Base-by-base conservation (phyloP, 108 stramenopile species). In the Aurantiochytrium sp. region DNA sequence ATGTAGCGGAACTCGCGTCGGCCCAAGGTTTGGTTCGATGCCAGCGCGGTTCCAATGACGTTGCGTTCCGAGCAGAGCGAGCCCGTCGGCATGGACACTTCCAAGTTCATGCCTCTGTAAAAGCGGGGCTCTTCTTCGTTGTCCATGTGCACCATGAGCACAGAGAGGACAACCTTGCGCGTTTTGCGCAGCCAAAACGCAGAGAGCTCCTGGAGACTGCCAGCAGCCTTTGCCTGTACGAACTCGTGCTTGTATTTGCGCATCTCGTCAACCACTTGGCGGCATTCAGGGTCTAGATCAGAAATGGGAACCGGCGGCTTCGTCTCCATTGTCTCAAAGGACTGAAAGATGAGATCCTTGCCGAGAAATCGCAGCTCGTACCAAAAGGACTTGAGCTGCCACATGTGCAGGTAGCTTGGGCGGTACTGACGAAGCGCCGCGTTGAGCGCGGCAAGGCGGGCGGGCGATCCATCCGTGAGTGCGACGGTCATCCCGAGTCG, bases 331-430 rank as follows among this genome's bases (percentile, higher is more conserved):
- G 95, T 96, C 91, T 97, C 96, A 92, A 97, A 98, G 21, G 93
- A 91, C 87, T 96, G 96, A 5, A 96, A 95, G 92, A 98, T 98
- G 60, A 98, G 95, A 87, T 98, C 98, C 49, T 96, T 96, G 72
- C 93, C 93, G 45, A 94, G 94, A 58, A 99, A 95, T 58, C 94
- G 94, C 10, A 90, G 91, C 88, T 96, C 96, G 89, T 97, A 96
- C 98, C 98, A 99, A 91, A 98, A 97, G 0, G 96, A 96, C 90
- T 99, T 98, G 87, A 99, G 95, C 91, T 97, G 96, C 96, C 95
- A 96, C 90, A 96, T 95, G 92, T 99, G 97, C 89, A 97, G 95
- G 91, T 95, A 98, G n/a, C 91, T 93, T 0, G 98, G 98, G 6
- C 95, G 91, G 93, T 97, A 99, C 25, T 92, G 95, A 6, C 97